Conservation (phyloP, 306 rosid species). For the Cucumis sativus region Cucumber_9930_V3 NC_026655.2:24390501-24391000, state of each 20-base stretch:
- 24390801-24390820: conserved; percentile 87
- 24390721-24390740: conserved; percentile 88
- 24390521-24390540: conserved; percentile 20
- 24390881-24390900: conserved; percentile 96
- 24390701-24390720: conserved; percentile 69
- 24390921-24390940: background rate
- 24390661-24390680: conserved; percentile 16
- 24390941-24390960: background rate
- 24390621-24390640: conserved; percentile 92
- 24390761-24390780: conserved; percentile 93
- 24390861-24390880: conserved; percentile 70
- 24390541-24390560: conserved; percentile 42
- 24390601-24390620: conserved; percentile 97
- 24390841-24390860: conserved; percentile 87
- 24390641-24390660: conserved; percentile 33
- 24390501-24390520: conserved; percentile 21
- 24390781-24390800: conserved; percentile 93
- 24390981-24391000: background rate
- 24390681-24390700: conserved; percentile 4
- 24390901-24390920: conserved; percentile 37
- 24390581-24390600: conserved; percentile 89
- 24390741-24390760: conserved; percentile 93
- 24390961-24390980: background rate
- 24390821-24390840: conserved; percentile 47
- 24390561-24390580: conserved; percentile 89